Evolutionary conservation across 192 early-diverging fungal genomes (phyloP), one percentile per base, ranked within the genome.

Genomic region (Linnemannia elongata): DNA sequence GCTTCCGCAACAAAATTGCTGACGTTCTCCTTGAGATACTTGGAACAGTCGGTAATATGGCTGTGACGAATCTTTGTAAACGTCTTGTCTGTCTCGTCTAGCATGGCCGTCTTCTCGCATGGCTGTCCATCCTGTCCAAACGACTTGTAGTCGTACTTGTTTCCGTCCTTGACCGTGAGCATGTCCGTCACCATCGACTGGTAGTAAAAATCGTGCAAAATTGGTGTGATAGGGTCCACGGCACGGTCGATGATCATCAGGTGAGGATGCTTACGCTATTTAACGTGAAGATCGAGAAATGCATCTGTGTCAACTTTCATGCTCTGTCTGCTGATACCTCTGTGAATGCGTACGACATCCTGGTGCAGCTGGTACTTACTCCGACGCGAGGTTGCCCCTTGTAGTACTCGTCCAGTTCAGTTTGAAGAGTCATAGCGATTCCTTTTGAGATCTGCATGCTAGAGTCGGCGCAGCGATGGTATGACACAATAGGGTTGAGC

Each of bases 161-260:
- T 82, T 18, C 93, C 93, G 45, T 96, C 93, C 79, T 94, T 89
- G 35, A 96, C 77, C 4, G 75, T 72, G 22, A 99, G 82, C 88
- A 99, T 83, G 85, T 99, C 99, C 66, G 97, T 94, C 75, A 96
- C 94, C 96, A 99, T 96, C 3, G 97, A 97, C 88, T 99, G 98
- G 82, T 99, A 99, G 2, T 96, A 97, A 80, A 99, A 99, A 85
- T 99, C 99, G 90, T 99, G 98, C 52, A 99, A 86, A 17, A 99
- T 92, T 27, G 99, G 98, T 10, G 96, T 92, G 78, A 96, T 94
- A 57, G 96, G 94, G 88, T 99, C 99, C 55, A 98, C 91, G 8
- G 95, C 94, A 45, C 99, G 94, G 82, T 99, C 99, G 15, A 96
- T 88, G 75, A 99, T 94, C 42, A 99, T 92, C 52, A 99, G 80